Percentiles rank a stretch among this genome's conserved stretches.
phyloP scores from a whole-genome alignment of 2,329 filamentous ascomycete species.

The Xylaria sp. region DNA sequence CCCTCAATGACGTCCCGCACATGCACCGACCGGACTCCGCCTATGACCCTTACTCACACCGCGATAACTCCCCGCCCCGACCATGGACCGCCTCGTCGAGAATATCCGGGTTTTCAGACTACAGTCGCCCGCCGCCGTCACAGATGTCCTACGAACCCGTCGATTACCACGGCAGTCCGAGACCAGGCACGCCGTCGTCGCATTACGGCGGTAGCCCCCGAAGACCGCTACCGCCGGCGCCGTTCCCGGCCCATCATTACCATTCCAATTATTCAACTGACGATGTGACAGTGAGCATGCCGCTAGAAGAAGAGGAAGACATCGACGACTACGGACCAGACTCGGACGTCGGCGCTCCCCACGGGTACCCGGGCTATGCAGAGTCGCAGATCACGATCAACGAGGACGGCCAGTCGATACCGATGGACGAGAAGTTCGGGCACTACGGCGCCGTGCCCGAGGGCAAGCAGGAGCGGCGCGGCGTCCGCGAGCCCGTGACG shows the following conservation, averaged over 20 bases:
- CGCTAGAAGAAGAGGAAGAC: conserved; percentile 54
- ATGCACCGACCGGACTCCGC: conserved; percentile 60
- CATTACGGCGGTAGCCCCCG: conserved; percentile 83
- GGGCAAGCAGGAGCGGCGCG: conserved; percentile 80
- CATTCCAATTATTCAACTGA: conserved; percentile 53
- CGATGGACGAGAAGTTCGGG: conserved; percentile 55
- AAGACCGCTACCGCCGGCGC: conserved; percentile 80
- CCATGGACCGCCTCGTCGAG: conserved; percentile 52
- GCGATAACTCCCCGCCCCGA: conserved; percentile 49
- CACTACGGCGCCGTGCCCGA: conserved; percentile 85
- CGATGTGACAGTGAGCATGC: conserved; percentile 67
- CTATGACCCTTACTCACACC: conserved; percentile 53
- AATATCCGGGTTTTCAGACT: conserved; percentile 50
- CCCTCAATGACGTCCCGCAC: conserved; percentile 52
- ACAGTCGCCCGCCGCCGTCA: conserved; percentile 64
- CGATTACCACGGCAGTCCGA: conserved; percentile 82
- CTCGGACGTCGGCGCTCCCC: conserved; percentile 48
- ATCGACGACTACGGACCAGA: conserved; percentile 66
- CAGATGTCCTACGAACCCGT: conserved; percentile 74
- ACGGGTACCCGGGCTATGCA: conserved; percentile 53
- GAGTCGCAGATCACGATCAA: conserved; percentile 52
- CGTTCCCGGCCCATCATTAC: conserved; percentile 56
- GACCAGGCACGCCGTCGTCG: conserved; percentile 86
- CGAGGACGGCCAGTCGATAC: conserved; percentile 37
- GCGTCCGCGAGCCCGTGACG: conserved; percentile 81